phyloP scores from a whole-genome alignment of 306 rosid genomes.

The Pachyrhizus erosus region DNA sequence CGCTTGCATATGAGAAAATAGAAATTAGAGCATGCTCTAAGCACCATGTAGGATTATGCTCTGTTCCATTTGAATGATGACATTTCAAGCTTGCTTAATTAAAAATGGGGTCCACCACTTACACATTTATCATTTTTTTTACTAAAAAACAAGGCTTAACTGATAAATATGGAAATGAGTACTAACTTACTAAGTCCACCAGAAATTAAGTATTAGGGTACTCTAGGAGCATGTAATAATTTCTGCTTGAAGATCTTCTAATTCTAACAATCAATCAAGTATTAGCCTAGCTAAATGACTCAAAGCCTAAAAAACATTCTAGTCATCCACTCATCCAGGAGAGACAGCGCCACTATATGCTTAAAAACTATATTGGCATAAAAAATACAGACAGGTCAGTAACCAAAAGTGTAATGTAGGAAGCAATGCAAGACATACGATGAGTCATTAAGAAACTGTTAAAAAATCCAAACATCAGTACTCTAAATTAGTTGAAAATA shows the following conservation, averaged over 20 bases:
- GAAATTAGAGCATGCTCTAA: not conserved
- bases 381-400: not conserved
- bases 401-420: not conserved
- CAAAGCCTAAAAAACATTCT: not conserved
- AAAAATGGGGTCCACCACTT: not conserved
- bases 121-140: not conserved
- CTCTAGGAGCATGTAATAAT: not conserved
- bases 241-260: conserved; percentile 4
- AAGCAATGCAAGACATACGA: not conserved
- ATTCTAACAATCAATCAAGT: conserved; percentile 8
- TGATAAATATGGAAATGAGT: not conserved
- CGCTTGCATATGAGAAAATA: not conserved
- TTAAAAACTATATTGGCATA: conserved; percentile 2
- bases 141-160: not conserved
- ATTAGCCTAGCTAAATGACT: not conserved
- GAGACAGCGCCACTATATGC: not conserved
- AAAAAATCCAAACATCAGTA: not conserved
- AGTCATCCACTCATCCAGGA: not conserved
- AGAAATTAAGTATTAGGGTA: not conserved
- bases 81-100: not conserved
- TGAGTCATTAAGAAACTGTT: not conserved
- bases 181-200: not conserved
- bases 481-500: not conserved
- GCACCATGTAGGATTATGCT: not conserved
- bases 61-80: not conserved